phyloP scores from a whole-genome alignment of 495 filamentous ascomycete genomes.

The Aspergillus campestris region DNA sequence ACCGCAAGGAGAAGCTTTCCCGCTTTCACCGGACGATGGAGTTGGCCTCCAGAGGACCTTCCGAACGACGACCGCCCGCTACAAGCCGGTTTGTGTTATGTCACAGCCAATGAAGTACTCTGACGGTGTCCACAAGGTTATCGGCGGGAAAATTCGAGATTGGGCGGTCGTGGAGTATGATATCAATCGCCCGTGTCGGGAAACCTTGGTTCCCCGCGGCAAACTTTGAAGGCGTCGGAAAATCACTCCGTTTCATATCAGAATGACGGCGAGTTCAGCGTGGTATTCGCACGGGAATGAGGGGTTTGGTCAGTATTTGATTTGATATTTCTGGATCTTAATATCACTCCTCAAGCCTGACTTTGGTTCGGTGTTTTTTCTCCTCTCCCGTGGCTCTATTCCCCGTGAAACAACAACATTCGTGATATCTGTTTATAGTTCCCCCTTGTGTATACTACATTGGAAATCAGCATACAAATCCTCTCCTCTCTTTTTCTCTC shows the following conservation, averaged over 20 bases:
- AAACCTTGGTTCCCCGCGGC: constrained; percentile 34
- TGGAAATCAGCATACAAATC: background rate
- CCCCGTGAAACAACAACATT: background rate
- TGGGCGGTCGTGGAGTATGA: constrained; percentile 7
- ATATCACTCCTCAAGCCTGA: background rate
- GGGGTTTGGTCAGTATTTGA: constrained; percentile 4
- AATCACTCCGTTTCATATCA: constrained; percentile 26
- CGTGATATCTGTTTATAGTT: too few relatives aligned
- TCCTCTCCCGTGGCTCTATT: background rate
- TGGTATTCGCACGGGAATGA: constrained; percentile 10
- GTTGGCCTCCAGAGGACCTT: constrained; percentile 12
- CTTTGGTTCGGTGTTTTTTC: constrained; percentile 1
- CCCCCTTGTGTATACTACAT: too few relatives aligned
- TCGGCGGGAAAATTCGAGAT: constrained; percentile 23
- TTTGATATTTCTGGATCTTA: background rate
- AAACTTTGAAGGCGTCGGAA: constrained; percentile 19
- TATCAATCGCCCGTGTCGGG: constrained; percentile 22
- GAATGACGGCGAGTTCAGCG: constrained; percentile 9
- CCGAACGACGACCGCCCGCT: constrained; percentile 3
- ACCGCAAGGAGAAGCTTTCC: constrained; percentile 4
- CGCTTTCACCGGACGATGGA: constrained; percentile 8
- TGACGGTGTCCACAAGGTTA: constrained; percentile 24
- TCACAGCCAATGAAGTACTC: constrained; percentile 16
- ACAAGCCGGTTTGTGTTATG: constrained; percentile 11
- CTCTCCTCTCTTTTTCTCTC: constrained; percentile 4